Conservation (phyloP, 805 yeast species). For the Lipomyces yamadae region DNA sequence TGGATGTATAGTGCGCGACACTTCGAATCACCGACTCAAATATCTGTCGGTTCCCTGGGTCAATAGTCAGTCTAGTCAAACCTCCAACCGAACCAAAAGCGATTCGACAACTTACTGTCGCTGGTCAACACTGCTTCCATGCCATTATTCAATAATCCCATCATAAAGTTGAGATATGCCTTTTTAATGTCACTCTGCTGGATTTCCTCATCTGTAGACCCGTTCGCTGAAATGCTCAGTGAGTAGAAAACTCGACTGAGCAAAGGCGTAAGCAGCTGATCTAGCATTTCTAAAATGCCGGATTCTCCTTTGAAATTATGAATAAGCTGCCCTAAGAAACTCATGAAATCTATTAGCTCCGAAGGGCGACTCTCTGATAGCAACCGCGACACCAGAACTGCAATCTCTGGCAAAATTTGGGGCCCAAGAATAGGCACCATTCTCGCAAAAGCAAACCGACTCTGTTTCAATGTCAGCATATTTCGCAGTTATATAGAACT, state of each 20-base stretch:
- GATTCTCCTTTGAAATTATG: constrained; percentile 72
- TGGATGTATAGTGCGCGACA: constrained; percentile 31
- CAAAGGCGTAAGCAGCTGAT: constrained; percentile 76
- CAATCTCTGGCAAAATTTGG: constrained; percentile 58
- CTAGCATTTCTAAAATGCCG: constrained; percentile 71
- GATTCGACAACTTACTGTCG: constrained; percentile 54
- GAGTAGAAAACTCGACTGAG: constrained; percentile 46
- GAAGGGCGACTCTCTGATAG: constrained; percentile 62
- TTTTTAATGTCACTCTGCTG: constrained; percentile 71
- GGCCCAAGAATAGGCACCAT: constrained; percentile 73
- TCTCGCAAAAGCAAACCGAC: constrained; percentile 82
- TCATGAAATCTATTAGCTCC: constrained; percentile 72
- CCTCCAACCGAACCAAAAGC: not conserved
- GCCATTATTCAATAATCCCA: constrained; percentile 74
- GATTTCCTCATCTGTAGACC: constrained; percentile 64
- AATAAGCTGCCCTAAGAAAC: constrained; percentile 85
- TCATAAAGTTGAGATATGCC: constrained; percentile 69
- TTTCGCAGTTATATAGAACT: not conserved
- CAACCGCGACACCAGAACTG: constrained; percentile 71
- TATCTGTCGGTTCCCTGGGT: constrained; percentile 28
- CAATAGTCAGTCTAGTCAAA: constrained; percentile 23
- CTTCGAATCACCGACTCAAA: constrained; percentile 32
- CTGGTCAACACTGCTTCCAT: constrained; percentile 77
- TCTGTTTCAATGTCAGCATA: not conserved
- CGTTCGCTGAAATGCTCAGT: constrained; percentile 38